Evolutionary conservation across 257 asterid species (phyloP).

Genomic region (Solanum bulbocastanum): DNA sequence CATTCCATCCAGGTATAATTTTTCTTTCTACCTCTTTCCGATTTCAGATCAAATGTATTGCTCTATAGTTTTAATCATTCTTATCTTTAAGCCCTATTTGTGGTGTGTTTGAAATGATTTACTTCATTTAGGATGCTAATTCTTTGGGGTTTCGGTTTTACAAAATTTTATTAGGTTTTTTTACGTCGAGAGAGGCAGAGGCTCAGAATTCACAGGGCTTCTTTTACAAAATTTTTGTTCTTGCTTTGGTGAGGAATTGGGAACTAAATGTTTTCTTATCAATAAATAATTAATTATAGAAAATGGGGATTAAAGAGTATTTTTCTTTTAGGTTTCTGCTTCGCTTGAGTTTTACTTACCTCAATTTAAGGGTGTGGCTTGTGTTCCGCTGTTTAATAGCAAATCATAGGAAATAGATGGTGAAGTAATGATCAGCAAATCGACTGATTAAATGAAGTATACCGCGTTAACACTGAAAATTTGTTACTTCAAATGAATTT

Average conservation of each 20-base stretch:
- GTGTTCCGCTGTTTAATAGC: not conserved
- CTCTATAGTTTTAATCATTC: not conserved
- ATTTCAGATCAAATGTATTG: not conserved
- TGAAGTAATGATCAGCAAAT: not conserved
- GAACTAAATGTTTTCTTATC: not conserved
- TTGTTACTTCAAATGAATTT: not conserved
- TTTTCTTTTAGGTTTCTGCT: not conserved
- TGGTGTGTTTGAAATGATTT: not conserved
- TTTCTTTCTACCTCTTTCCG: not conserved
- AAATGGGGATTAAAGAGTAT: not conserved
- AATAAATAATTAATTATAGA: not conserved
- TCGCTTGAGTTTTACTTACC: not conserved
- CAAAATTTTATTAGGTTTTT: not conserved
- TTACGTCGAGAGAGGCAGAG: not conserved
- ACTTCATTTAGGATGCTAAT: not conserved
- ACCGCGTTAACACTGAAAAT: not conserved
- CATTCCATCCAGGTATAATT: not conserved
- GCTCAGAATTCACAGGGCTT: not conserved
- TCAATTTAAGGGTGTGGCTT: not conserved
- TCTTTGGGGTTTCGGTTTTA: not conserved
- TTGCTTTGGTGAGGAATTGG: not conserved
- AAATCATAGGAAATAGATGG: not conserved
- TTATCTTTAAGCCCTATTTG: not conserved
- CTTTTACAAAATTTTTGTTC: not conserved
- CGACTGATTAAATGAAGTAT: not conserved